Evolutionary conservation across 257 asterid genomes (phyloP), one percentile per base, ranked within the genome.

Genomic region (Nicotiana tabacum): DNA sequence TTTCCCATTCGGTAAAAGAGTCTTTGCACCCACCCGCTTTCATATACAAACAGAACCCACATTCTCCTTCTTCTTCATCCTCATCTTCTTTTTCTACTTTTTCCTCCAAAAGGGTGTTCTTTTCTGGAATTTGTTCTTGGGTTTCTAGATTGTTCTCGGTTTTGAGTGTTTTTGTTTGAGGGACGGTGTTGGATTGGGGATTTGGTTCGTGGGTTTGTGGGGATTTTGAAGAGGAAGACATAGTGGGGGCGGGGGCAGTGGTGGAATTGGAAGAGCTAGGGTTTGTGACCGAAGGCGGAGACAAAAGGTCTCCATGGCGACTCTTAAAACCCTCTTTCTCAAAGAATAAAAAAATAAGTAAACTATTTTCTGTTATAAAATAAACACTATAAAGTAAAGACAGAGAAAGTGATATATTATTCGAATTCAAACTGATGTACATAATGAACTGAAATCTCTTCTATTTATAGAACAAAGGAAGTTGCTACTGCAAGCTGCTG

Each of bases 21-120:
- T 94, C 95, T 64, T 72, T 91, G 76, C 98, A 94, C 8, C 95
- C 98, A 33, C 97, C 97, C 37, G 83, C 98, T 85, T 94, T 94
- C 97, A 94, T 94, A 51, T 86, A 92, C 79, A 94, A 82, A 84
- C 97, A 92, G 81, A 92, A 94, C 82, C 97, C 97, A 84, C 97
- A 91, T 72, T 92, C 97, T 0, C 90, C 94, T 78, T 82, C 91
- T 82, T 90, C 98, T 0, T 91, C 94, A 8, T 89, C 96, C 6
- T 65, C 92, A 2, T 18, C 93, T 21, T 70, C 89, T 21, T 53
- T 86, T 33, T 60, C 82, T 21, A 24, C 80, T 10, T 27, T 81
- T n/a, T 15, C 57, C 68, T 72, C 30, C 32, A 21, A 61, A 21
- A 9, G 3, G 2, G 66, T 61, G 4, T 35, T 9, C 8, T 67